Conservation (phyloP, 2,329 filamentous ascomycete species). For the Colletotrichum nymphaeae region DNA sequence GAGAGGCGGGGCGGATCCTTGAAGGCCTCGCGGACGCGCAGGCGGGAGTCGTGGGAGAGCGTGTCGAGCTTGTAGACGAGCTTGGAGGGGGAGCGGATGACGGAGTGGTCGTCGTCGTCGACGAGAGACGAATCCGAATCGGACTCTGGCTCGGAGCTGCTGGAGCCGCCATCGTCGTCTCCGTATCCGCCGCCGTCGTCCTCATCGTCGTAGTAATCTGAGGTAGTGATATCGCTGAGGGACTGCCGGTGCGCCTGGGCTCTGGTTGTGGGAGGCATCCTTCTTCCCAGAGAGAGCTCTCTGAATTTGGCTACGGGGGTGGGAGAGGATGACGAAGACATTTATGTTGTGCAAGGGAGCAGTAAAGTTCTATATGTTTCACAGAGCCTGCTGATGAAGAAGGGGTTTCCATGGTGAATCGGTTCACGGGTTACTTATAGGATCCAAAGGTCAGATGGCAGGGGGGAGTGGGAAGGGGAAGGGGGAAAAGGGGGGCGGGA, state of each 20-base stretch:
- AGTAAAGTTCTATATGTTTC: constrained; percentile 24
- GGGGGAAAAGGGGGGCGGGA: constrained; percentile 17
- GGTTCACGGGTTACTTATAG: constrained; percentile 29
- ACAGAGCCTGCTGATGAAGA: constrained; percentile 2
- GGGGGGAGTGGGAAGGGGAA: constrained; percentile 3
- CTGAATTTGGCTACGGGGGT: constrained; percentile 49
- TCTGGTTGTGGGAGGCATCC: constrained; percentile 50
- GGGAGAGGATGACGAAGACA: constrained; percentile 44
- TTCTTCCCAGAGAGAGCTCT: constrained; percentile 53
- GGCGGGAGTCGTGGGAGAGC: constrained; percentile 50
- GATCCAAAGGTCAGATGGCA: constrained; percentile 2
- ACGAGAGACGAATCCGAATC: constrained; percentile 45
- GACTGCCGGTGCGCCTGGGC: constrained; percentile 43
- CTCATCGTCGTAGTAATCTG: constrained; percentile 39
- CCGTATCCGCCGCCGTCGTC: not conserved
- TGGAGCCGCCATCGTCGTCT: no score
- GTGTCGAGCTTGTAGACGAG: constrained; percentile 54
- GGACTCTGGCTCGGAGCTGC: constrained; percentile 11
- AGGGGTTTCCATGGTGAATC: constrained; percentile 27
- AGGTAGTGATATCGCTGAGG: constrained; percentile 37
- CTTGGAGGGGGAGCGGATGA: constrained; percentile 52
- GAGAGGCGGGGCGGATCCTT: constrained; percentile 60
- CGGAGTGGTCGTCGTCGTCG: constrained; percentile 41
- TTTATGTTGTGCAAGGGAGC: constrained; percentile 8
- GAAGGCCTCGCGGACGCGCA: constrained; percentile 57